Evolutionary conservation across 495 filamentous ascomycete species (phyloP), one percentile per base, ranked within the genome.

Genomic region (Penicillium waksmanii): DNA sequence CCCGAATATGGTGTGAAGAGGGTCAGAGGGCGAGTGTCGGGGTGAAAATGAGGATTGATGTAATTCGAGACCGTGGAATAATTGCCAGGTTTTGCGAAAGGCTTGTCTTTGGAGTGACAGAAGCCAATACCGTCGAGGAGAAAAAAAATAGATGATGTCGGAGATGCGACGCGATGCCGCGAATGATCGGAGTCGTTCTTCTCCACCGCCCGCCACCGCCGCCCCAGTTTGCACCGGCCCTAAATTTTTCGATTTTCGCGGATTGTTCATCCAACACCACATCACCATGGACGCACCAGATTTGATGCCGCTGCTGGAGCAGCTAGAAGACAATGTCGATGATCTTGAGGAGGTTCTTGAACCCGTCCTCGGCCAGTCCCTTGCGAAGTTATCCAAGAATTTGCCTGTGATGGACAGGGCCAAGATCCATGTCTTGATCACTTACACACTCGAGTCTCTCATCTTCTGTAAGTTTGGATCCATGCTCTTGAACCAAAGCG

Each of bases 331-430:
- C 63, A 83, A 90, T 56, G 80, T 96, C 50, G 88, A 93, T 71
- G 85, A 89, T 55, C 81, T 97, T 23, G 84, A 92, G 59, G 85
- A 88, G n/a, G 75, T 81, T 5, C 77, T 98, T 25, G 67, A 82
- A 33, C 91, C 93, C 10, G 62, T 93, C 13, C 71, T 96, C 33
- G 79, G 81, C 18, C 75, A 72, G 31, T 78, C 87, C 19, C 66
- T 98, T 23, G 76, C 84, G 21, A 85, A 89, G 51, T 79, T 82
- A 9, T 85, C 91, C 6, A 85, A 82, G 56, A 95, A 91, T 71
- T 78, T 98, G 34, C 93, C 96, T 1, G 80, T 98, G 10, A 78
- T 97, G 56, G 95, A 98, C 79, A 95, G 91, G 72, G 94, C 95
- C 18, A 96, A 97, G 76, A 85, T 96, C 56, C 90, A 95, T 66